Evolutionary conservation across 108 stramenopile species (phyloP).

Genomic region (Nannochloropsis granulata): DNA sequence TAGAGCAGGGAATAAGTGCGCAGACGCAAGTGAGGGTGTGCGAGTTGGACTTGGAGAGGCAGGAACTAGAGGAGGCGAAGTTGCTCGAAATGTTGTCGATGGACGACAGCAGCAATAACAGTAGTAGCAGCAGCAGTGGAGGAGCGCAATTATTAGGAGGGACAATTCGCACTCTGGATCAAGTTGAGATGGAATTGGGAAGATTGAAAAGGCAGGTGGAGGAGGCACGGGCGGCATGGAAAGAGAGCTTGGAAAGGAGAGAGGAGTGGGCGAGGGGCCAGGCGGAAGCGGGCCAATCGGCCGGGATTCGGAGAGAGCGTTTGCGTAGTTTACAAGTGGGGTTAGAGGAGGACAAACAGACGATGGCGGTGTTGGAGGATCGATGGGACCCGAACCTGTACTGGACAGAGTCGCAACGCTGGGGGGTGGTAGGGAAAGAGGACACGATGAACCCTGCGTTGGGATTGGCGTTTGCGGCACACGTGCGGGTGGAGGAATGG

Average conservation of each 20-base stretch:
- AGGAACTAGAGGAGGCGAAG: not conserved
- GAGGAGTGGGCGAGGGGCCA: not conserved
- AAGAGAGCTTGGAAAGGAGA: not conserved
- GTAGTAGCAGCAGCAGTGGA: not conserved
- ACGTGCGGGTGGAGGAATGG: not conserved
- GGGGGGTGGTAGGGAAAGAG: not conserved
- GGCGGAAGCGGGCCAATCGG: not conserved
- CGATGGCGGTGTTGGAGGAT: not conserved
- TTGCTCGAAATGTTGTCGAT: not conserved
- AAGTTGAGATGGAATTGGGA: not conserved
- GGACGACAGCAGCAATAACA: not conserved
- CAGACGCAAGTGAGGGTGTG: not conserved
- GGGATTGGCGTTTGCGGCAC: not conserved
- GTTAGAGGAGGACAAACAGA: not conserved
- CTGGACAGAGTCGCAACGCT: not conserved
- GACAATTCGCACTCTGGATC: not conserved
- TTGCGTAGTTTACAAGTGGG: not conserved
- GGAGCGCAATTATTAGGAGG: not conserved
- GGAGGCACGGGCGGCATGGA: not conserved
- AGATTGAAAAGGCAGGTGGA: not conserved
- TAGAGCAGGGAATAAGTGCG: not conserved
- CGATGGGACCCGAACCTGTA: not conserved
- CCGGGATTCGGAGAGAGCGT: not conserved
- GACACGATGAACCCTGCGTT: not conserved
- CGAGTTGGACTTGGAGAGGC: not conserved